Conservation (phyloP, 2,329 filamentous ascomycete genomes). For the Diaporthe citrichinensis region DNA sequence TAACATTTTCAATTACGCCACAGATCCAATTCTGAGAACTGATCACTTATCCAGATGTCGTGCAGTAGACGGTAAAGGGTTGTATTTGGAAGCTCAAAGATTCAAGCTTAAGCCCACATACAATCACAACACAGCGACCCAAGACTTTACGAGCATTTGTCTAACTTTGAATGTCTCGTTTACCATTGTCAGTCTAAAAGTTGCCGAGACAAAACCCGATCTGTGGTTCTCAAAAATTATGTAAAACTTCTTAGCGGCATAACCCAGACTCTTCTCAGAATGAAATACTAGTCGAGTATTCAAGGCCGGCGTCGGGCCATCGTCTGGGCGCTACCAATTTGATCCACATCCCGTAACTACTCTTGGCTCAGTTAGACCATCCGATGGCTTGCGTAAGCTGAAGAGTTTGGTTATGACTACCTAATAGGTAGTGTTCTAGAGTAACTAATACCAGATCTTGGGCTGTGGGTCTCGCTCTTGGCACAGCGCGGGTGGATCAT, state of each 20-base stretch:
- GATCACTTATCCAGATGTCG: no score
- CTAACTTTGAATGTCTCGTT: background rate
- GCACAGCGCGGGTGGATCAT: no score
- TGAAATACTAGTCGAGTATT: background rate
- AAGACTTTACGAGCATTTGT: background rate
- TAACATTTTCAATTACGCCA: background rate
- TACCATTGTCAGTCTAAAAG: background rate
- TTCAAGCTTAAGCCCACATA: background rate
- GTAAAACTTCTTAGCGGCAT: background rate
- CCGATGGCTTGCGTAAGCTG: constrained; percentile 18
- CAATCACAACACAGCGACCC: background rate
- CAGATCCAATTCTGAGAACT: background rate
- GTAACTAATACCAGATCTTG: background rate
- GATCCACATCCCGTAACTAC: background rate
- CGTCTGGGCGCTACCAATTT: background rate
- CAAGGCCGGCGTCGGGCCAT: constrained; percentile 6
- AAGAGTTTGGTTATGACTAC: background rate
- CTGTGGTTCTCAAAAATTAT: background rate
- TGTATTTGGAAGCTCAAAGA: background rate
- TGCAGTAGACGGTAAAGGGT: background rate
- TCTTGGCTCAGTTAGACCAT: background rate
- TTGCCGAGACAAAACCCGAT: background rate
- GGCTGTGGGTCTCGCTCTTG: background rate
- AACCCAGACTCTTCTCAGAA: background rate
- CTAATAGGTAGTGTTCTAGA: background rate